Evolutionary conservation across 1,139 yeast genomes (phyloP), one percentile per base, ranked within the genome.

Genomic region (Kluyveromyces marxianus): DNA sequence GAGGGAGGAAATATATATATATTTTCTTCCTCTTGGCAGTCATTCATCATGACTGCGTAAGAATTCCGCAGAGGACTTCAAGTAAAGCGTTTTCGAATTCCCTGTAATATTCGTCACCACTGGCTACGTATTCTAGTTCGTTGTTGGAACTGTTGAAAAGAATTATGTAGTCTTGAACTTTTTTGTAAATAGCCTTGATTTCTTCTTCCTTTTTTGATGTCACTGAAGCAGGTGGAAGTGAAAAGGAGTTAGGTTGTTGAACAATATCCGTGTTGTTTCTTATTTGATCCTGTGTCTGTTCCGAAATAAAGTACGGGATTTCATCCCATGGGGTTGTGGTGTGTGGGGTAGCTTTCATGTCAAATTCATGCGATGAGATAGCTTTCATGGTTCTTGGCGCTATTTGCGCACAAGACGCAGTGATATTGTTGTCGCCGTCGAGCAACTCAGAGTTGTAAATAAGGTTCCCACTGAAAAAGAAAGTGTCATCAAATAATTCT

Each of bases 351-450:
- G 32, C 26, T 10, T 32, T 35, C 33, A 30, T 14, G 32, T 28
- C 36, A 42, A 32, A 37, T 14, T 37, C 41, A 34, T 37, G 28
- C 24, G 59, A 60, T 14, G 62, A 58, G 14, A 55, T 45, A 2
- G 66, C 61, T 36, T 66, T 55, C 55, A 65, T 60, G 7, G 67
- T 58, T 47, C 68, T 55, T 45, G 71, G 69, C 0, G 69, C 69
- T 39, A 67, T 59, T 45, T 66, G 69, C 0, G 68, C 57, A 50
- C 70, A 65, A 4, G 66, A 61, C 2, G 65, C 57, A n/a, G 47
- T 34, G 28, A 29, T 36, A 37, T 34, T 38, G 36, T 36, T 38
- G 24, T 31, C 32, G n/a, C 36, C 36, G 14, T 42, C 44, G 26
- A 37, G 32, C n/a, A 37, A 29, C 26, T 37, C 41, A 7, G 37